These are phyloP conservation scores for Fusarium subtropicale DNA, from an alignment of 2,329 filamentous ascomycete genomes.

Conservation along the genomic window DNA sequence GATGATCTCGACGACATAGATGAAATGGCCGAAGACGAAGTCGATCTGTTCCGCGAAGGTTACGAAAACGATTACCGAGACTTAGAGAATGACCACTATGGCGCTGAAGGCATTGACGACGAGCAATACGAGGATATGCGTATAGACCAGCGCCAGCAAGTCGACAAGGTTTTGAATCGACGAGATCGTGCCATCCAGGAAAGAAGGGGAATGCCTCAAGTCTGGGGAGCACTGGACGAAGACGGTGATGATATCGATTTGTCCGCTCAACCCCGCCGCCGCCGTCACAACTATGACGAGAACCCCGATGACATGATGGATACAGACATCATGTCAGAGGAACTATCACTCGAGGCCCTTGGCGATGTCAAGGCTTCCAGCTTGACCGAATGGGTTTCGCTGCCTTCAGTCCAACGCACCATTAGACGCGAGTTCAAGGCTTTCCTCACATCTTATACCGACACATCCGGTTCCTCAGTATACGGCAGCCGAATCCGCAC, in stretches of 20 bases:
- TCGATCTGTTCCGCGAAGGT: conserved; percentile 81
- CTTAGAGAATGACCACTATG: conserved; percentile 76
- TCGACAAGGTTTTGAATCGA: conserved; percentile 79
- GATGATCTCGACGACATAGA: conserved; percentile 82
- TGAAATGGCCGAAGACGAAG: conserved; percentile 82
- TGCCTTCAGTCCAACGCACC: conserved; percentile 88
- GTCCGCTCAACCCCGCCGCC: conserved; percentile 84
- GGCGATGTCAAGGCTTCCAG: conserved; percentile 94
- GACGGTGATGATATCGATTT: conserved; percentile 88
- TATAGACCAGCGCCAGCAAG: conserved; percentile 71
- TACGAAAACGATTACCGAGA: conserved; percentile 78
- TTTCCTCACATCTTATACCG: conserved; percentile 95
- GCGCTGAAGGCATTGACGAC: conserved; percentile 79
- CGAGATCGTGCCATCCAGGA: conserved; percentile 65
- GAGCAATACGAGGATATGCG: conserved; percentile 80
- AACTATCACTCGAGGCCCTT: conserved; percentile 90
- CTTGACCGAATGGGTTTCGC: conserved; percentile 93
- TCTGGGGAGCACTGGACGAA: conserved; percentile 79
- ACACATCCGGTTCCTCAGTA: conserved; percentile 88
- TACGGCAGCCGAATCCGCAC: conserved; percentile 95
- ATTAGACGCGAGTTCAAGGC: conserved; percentile 98
- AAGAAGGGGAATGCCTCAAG: conserved; percentile 66
- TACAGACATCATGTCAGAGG: conserved; percentile 94
- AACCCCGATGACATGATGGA: conserved; percentile 92
- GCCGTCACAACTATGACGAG: conserved; percentile 92